These are phyloP conservation scores for Phoenix dactylifera DNA, from an alignment of 176 grass and related monocot species.

Conservation along the genomic window DNA sequence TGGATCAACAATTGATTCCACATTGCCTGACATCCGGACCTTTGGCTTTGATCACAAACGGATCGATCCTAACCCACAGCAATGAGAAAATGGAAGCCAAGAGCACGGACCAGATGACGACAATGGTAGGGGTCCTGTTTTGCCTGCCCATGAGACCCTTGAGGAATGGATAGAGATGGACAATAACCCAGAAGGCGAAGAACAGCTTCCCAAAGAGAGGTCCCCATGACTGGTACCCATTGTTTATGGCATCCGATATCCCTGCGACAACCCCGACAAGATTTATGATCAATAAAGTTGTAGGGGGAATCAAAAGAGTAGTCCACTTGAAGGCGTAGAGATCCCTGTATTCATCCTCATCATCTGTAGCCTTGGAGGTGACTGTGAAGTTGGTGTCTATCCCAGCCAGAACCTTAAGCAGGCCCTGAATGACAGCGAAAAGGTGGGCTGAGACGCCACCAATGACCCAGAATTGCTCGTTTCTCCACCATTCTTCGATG, in stretches of 20 bases:
- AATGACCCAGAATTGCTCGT: conserved; percentile 99
- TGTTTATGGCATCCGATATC: conserved; percentile 91
- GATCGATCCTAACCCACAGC: conserved; percentile 97
- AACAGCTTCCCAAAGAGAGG: conserved; percentile 94
- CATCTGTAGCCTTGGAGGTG: conserved; percentile 77
- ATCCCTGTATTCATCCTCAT: conserved; percentile 67
- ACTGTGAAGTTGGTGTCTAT: conserved; percentile 97
- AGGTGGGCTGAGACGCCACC: conserved; percentile 87
- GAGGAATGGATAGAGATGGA: conserved; percentile 93
- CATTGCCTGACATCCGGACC: conserved; percentile 80
- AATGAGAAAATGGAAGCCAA: conserved; percentile 92
- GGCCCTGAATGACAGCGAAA: conserved; percentile 88
- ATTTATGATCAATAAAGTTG: conserved; percentile 83
- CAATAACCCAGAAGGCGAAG: conserved; percentile 94
- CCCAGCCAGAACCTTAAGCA: conserved; percentile 84
- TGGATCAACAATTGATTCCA: conserved; percentile 88
- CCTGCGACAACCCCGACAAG: conserved; percentile 88
- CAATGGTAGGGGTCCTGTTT: conserved; percentile 92
- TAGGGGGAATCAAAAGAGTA: conserved; percentile 86
- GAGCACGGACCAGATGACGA: conserved; percentile 84
- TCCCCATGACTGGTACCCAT: conserved; percentile 80
- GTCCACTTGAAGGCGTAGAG: conserved; percentile 99
- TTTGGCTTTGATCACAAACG: conserved; percentile 61
- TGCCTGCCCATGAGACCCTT: conserved; percentile 93
- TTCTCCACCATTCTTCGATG: conserved; percentile 99